Conservation (phyloP, 1,284 basidiomycete species). For the Naganishia sp. region DNA sequence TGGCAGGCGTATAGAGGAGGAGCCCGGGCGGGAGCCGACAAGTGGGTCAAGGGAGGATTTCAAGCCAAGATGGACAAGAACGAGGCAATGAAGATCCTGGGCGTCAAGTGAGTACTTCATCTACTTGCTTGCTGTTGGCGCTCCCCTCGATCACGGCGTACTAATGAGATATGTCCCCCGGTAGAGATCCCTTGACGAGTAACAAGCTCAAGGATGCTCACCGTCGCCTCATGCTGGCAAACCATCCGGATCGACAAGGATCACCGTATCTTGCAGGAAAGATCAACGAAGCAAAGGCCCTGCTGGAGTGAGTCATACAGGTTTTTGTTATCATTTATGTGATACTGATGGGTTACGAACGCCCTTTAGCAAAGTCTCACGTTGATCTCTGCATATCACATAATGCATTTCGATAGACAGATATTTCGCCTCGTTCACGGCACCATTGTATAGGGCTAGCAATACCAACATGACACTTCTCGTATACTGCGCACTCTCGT, state of each 20-base stretch:
- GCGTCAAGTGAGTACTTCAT: conserved; percentile 71
- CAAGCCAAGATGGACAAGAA: conserved; percentile 92
- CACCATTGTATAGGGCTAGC: conserved; percentile 22
- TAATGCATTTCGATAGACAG: not conserved
- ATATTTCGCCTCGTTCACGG: not conserved
- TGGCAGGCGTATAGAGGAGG: conserved; percentile 56
- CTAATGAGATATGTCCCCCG: not conserved
- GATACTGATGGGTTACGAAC: not conserved
- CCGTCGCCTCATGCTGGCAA: conserved; percentile 87
- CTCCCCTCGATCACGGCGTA: not conserved
- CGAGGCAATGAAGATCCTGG: conserved; percentile 87
- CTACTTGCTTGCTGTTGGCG: not conserved
- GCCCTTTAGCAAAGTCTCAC: conserved; percentile 6
- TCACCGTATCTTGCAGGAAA: conserved; percentile 97
- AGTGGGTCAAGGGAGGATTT: conserved; percentile 94
- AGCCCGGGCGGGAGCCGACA: conserved; percentile 66
- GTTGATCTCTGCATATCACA: not conserved
- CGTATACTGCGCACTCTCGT: not conserved
- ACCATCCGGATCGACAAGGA: conserved; percentile 94
- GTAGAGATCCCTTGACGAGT: conserved; percentile 73
- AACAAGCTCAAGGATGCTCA: conserved; percentile 83
- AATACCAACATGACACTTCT: conserved; percentile 13
- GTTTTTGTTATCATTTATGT: not conserved
- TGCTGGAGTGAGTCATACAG: conserved; percentile 62
- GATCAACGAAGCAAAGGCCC: conserved; percentile 89